A percentile compares a stretch with the other conserved stretches of the same genome.
Conservation (phyloP, 345 rosid genomes). For the Hibiscus trionum region DNA sequence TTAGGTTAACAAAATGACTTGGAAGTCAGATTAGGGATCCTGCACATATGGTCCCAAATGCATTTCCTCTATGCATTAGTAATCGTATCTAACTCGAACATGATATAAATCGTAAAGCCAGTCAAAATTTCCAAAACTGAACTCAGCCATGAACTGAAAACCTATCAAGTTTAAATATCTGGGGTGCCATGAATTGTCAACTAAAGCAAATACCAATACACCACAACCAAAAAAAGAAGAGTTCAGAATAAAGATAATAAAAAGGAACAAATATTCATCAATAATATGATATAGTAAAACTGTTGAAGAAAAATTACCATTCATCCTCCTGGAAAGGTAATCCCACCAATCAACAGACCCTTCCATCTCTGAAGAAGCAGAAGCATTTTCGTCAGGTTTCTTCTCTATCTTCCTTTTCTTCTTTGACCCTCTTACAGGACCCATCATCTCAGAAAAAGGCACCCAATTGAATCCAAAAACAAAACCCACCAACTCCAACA, state of each 20-base stretch:
- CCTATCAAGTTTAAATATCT: too few species aligned
- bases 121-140: slow-evolving; percentile 4
- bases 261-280: not conserved
- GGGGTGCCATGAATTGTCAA: slow-evolving; percentile 6
- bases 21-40: slow-evolving; percentile 32
- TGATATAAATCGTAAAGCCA: not conserved
- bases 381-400: slow-evolving; percentile 28
- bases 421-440: slow-evolving; percentile 36
- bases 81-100: not conserved
- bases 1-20: slow-evolving; percentile 5
- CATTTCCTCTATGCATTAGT: slow-evolving; percentile 15
- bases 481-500: slow-evolving; percentile 19
- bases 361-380: slow-evolving; percentile 36
- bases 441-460: slow-evolving; percentile 28
- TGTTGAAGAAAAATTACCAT: slow-evolving; percentile 24
- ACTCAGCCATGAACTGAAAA: slow-evolving; percentile 15
- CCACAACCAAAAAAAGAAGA: not conserved
- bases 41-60: slow-evolving; percentile 15
- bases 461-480: slow-evolving; percentile 26
- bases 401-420: slow-evolving; percentile 32
- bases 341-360: slow-evolving; percentile 43
- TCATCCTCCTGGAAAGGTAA: slow-evolving; percentile 35
- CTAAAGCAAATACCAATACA: slow-evolving; percentile 2
- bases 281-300: slow-evolving; percentile 4
- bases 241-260: not conserved